phyloP scores from a whole-genome alignment of 2,329 filamentous ascomycete species.

The Diaporthe ampelina region DNA sequence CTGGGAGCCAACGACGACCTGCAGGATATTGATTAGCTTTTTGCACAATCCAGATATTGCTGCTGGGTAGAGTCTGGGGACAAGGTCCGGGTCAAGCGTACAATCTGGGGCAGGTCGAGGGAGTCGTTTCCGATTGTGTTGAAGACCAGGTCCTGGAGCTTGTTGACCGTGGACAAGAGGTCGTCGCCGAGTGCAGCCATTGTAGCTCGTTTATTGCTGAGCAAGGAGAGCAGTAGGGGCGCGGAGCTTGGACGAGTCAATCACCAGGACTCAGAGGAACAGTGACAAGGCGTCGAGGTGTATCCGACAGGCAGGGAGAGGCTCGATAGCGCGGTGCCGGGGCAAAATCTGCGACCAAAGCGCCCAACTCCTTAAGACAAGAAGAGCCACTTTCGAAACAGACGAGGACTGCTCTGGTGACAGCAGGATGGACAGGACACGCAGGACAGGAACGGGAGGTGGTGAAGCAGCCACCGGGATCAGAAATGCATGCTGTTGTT shows the following conservation, averaged over 20 bases:
- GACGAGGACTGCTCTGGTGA: conserved; percentile 11
- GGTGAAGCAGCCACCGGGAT: conserved; percentile 22
- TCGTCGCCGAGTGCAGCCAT: conserved; percentile 98
- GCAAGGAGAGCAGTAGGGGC: conserved; percentile 19
- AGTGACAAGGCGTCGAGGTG: conserved; percentile 12
- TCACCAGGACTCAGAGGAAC: conserved; percentile 24
- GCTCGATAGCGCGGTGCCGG: conserved; percentile 33
- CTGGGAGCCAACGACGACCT: conserved; percentile 99
- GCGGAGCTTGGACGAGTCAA: conserved; percentile 32
- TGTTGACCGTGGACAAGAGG: conserved; percentile 95
- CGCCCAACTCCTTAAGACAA: conserved; percentile 18
- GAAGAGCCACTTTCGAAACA: conserved; percentile 13
- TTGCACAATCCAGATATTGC: conserved; percentile 39
- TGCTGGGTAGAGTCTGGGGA: conserved; percentile 30
- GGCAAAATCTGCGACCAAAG: conserved; percentile 40
- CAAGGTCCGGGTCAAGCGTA: conserved; percentile 62
- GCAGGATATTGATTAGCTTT: conserved; percentile 45
- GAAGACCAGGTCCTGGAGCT: conserved; percentile 98
- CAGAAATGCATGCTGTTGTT: conserved; percentile 36
- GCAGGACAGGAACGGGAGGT: conserved; percentile 13
- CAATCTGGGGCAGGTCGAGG: conserved; percentile 96
- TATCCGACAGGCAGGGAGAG: conserved; percentile 20
- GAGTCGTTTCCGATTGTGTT: conserved; percentile 99
- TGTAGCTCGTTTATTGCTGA: conserved; percentile 45
- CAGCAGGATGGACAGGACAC: conserved; percentile 6